Base-by-base conservation (phyloP, 768 basidiomycete species). In the Sporobolomyces pararoseus region DNA sequence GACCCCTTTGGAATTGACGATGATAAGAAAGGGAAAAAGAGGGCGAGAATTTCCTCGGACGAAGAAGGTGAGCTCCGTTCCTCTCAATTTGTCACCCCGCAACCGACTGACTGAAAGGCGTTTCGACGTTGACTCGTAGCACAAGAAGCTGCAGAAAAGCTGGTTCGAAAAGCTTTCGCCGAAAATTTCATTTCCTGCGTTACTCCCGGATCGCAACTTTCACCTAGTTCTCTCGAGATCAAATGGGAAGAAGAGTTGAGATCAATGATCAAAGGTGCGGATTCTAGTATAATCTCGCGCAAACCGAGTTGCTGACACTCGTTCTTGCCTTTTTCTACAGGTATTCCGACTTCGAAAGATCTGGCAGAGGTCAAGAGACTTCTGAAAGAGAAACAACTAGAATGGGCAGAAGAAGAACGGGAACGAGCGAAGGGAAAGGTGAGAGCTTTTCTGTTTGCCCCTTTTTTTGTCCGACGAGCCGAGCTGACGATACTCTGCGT, bases 281-380 rank as follows among this genome's bases (percentile, higher is more conserved):
- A n/a, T n/a, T n/a, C n/a, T n/a, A n/a, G n/a, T n/a, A n/a, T n/a
- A n/a, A n/a, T n/a, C n/a, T n/a, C n/a, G n/a, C n/a, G n/a, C n/a
- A n/a, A n/a, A n/a, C n/a, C n/a, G n/a, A n/a, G n/a, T n/a, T n/a
- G n/a, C n/a, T n/a, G n/a, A n/a, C n/a, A n/a, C n/a, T n/a, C n/a
- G n/a, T n/a, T n/a, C n/a, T n/a, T n/a, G n/a, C n/a, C n/a, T n/a
- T n/a, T n/a, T n/a, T n/a, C n/a, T n/a, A n/a, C n/a, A 63, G 88
- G 89, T 1, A 88, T 91, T 75, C 89, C 90, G 1, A 88, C 89
- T 7, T 85, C 90, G 5, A 91, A 87, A 78, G 86, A 91, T 74
- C 81, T 93, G 12, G 83, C 87, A 21, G 82, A 89, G 74, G 86
- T 87, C 27, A 90, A 86, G 76, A 85, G 87, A 76, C 78, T 29